These are phyloP conservation scores for Paraurostyla sp. DNA, from an alignment of 73 alveolate genomes.

Conservation along the genomic window DNA sequence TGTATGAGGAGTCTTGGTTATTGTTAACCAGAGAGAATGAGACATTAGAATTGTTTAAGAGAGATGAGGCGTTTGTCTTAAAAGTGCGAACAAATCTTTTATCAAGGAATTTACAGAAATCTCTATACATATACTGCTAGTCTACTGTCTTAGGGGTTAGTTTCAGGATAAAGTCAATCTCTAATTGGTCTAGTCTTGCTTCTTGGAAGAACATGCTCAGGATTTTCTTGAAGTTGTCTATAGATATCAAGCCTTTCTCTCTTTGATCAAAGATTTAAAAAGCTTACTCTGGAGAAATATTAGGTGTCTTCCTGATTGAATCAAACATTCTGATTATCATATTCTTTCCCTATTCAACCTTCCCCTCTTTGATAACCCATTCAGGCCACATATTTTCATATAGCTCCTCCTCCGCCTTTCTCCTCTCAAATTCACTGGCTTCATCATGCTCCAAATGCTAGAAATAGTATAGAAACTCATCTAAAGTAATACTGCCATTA, in stretches of 20 bases:
- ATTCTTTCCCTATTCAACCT: conserved; percentile 47
- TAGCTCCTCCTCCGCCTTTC: conserved; percentile 53
- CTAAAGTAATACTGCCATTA: conserved; percentile 61
- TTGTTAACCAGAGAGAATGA: conserved; percentile 3
- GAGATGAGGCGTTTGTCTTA: neutral
- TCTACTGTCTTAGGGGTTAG: conserved; percentile 58
- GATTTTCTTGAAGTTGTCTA: conserved; percentile 55
- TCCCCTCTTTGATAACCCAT: conserved; percentile 43
- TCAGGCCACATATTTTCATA: conserved; percentile 66
- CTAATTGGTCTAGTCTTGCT: neutral
- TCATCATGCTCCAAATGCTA: neutral
- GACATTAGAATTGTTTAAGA: neutral
- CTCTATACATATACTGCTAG: conserved; percentile 42
- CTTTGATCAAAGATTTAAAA: conserved; percentile 47
- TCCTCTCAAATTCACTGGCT: neutral
- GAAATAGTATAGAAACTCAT: conserved; percentile 69
- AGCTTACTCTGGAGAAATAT: conserved; percentile 61
- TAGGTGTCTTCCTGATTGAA: conserved; percentile 18
- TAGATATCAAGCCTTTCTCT: conserved; percentile 32
- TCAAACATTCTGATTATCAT: conserved; percentile 30
- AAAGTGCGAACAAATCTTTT: conserved; percentile 50
- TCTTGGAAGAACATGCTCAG: conserved; percentile 58
- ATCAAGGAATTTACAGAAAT: conserved; percentile 55
- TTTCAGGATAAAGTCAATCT: conserved; percentile 39
- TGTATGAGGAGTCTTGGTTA: neutral